A percentile compares a stretch with the other conserved stretches of the same genome.
These are phyloP conservation scores for Bodo saltans DNA, from an alignment of 78 protist genomes.

Conservation along the genomic window DNA sequence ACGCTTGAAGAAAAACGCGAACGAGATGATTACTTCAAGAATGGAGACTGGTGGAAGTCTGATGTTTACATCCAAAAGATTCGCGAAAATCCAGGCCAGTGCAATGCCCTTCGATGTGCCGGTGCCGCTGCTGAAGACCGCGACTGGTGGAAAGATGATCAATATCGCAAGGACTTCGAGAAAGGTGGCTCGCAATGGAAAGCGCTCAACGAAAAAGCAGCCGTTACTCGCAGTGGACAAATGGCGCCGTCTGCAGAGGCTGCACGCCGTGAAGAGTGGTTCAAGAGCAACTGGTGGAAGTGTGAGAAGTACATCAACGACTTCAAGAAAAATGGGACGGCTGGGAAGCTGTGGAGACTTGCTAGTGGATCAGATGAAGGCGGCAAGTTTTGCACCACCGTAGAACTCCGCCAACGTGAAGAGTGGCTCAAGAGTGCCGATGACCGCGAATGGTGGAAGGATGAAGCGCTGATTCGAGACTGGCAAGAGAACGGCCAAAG, in stretches of 20 bases:
- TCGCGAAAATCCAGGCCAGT: background rate
- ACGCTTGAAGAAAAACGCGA: slow-evolving; percentile 14
- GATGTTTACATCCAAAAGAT: background rate
- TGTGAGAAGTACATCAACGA: background rate
- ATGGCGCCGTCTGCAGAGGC: background rate
- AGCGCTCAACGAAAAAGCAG: background rate
- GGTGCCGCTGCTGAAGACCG: background rate
- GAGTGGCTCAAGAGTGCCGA: slow-evolving; percentile 7
- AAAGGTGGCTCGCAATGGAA: slow-evolving; percentile 6
- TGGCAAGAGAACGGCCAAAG: slow-evolving; percentile 16
- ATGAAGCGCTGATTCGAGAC: slow-evolving; percentile 3
- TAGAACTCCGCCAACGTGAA: background rate
- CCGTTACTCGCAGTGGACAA: background rate
- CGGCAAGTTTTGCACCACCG: background rate
- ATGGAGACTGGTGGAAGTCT: slow-evolving; percentile 32
- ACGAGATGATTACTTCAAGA: slow-evolving; percentile 21
- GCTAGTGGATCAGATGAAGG: background rate
- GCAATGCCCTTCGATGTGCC: slow-evolving; percentile 1
- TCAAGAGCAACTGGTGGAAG: slow-evolving; percentile 29
- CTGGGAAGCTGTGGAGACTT: slow-evolving; percentile 2
- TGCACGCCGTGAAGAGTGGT: slow-evolving; percentile 26
- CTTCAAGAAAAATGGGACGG: background rate
- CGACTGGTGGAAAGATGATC: slow-evolving; percentile 29
- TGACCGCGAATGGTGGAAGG: slow-evolving; percentile 32
- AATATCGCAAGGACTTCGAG: slow-evolving; percentile 16